These are phyloP conservation scores for Phytophthora citricola DNA, from an alignment of 352 stramenopile genomes.

Conservation along the genomic window DNA sequence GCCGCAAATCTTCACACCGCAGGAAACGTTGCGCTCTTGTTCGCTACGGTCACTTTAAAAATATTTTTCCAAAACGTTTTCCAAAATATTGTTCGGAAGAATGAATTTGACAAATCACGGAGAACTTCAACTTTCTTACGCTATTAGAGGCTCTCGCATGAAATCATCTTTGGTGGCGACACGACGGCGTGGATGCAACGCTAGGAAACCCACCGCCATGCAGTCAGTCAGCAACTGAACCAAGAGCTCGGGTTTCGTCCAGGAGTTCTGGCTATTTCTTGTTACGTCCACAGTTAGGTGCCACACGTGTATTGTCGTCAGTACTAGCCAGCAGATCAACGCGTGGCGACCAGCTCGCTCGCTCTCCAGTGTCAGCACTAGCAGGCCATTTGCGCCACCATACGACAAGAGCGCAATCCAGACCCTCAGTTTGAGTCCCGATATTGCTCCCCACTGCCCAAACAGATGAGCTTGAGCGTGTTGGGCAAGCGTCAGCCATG, in stretches of 20 bases:
- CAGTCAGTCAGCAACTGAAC: conserved; percentile 19
- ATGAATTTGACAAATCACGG: no score
- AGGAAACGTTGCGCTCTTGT: conserved; percentile 20
- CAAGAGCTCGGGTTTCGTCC: conserved; percentile 9
- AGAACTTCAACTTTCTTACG: not conserved
- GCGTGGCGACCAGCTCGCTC: conserved; percentile 5
- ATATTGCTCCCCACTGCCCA: conserved; percentile 18
- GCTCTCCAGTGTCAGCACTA: conserved; percentile 5
- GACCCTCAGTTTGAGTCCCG: conserved; percentile 1
- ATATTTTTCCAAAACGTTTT: no score
- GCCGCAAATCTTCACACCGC: not conserved
- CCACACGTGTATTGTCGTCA: conserved; percentile 15
- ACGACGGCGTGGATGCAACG: conserved; percentile 1
- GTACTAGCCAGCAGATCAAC: conserved; percentile 12
- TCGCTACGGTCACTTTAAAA: not conserved
- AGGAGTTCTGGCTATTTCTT: not conserved
- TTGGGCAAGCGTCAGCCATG: conserved; percentile 16
- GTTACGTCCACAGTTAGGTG: not conserved
- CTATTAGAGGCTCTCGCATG: not conserved
- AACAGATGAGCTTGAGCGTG: conserved; percentile 18
- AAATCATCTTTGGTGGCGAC: not conserved
- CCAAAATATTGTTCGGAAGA: no score
- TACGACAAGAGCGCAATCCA: conserved; percentile 20
- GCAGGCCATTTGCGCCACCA: conserved; percentile 15
- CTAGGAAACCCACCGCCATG: conserved; percentile 12